These are phyloP conservation scores for Plantago major DNA, from an alignment of 257 asterid genomes.

Conservation along the genomic window DNA sequence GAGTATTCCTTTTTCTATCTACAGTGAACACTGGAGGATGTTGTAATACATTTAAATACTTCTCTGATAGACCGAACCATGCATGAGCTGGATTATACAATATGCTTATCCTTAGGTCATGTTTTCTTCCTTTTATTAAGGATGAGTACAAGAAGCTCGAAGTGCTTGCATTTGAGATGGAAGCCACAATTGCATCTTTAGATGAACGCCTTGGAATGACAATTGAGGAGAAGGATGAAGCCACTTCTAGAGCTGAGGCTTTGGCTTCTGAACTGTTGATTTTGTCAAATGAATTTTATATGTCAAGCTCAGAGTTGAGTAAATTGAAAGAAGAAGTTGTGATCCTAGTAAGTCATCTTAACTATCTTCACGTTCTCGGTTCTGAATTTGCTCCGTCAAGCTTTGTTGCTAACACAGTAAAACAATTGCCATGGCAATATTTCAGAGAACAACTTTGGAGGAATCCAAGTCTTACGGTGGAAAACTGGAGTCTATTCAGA, in stretches of 20 bases:
- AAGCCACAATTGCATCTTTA: conserved; percentile 67
- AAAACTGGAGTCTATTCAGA: conserved; percentile 44
- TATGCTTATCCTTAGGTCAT: not conserved
- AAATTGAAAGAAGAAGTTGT: conserved; percentile 60
- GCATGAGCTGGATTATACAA: too few species aligned
- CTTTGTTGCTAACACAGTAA: conserved; percentile 13
- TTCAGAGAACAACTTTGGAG: conserved; percentile 58
- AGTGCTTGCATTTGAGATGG: conserved; percentile 94
- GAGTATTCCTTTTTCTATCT: not conserved
- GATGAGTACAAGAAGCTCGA: conserved; percentile 80
- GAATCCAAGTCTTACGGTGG: conserved; percentile 38
- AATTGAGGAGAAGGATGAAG: conserved; percentile 48
- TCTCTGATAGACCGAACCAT: not conserved
- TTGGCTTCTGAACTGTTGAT: conserved; percentile 58
- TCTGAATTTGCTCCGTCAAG: conserved; percentile 6
- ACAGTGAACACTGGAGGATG: not conserved
- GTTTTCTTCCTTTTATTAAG: conserved; percentile 30
- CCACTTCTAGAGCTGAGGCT: conserved; percentile 56
- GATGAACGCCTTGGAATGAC: conserved; percentile 60
- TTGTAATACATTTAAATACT: conserved; percentile 8
- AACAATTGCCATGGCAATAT: conserved; percentile 24
- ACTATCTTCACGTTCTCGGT: conserved; percentile 12
- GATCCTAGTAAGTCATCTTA: conserved; percentile 53
- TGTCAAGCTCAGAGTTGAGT: conserved; percentile 50
- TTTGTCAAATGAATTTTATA: conserved; percentile 49